Evolutionary conservation across 106 monocot species (phyloP), one percentile per base, ranked within the genome.

Genomic region (Triglochin maritima): DNA sequence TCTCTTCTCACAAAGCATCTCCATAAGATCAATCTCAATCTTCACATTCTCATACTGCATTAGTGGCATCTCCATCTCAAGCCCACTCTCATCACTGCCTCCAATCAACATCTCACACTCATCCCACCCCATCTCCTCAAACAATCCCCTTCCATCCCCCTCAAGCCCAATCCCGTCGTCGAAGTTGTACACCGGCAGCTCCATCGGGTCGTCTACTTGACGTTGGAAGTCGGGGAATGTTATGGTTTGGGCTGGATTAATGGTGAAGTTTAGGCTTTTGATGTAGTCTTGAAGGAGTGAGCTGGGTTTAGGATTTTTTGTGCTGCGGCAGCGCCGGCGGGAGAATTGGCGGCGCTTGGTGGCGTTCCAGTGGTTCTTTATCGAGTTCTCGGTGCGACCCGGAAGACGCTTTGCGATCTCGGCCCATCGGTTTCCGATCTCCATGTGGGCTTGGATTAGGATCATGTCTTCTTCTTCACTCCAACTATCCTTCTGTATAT

Each of bases 341-440:
- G 82, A 70, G 72, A 85, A 73, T 57, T 83, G 86, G 52, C 81
- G 63, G 14, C 93, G 68, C 79, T 86, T 88, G 65, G 88, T 93
- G n/a, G 93, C 88, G 57, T 93, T 93, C 92, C 93, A 93, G 55
- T 83, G 93, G 81, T 93, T 92, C 74, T 92, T 89, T 60, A 93
- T 83, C 6, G 88, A 85, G 76, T 93, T 93, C 75, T 93, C 93
- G 0, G 88, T 93, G 15, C 93, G 76, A 11, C 92, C 93, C 2
- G 88, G 85, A 8, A 93, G 79, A 17, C 66, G 63, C 71, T 86
- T 88, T 4, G 85, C 86, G 16, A 93, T 93, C 81, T 93, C 88
- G 0, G 86, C 83, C 93, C 93, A 93, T 69, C 75, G 83, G 79
- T 93, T 93, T 10, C 93, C 93, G 4, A 86, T 76, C 62, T 85